Evolutionary conservation across 2,329 filamentous ascomycete species (phyloP).

Genomic region (Alternaria sp.): DNA sequence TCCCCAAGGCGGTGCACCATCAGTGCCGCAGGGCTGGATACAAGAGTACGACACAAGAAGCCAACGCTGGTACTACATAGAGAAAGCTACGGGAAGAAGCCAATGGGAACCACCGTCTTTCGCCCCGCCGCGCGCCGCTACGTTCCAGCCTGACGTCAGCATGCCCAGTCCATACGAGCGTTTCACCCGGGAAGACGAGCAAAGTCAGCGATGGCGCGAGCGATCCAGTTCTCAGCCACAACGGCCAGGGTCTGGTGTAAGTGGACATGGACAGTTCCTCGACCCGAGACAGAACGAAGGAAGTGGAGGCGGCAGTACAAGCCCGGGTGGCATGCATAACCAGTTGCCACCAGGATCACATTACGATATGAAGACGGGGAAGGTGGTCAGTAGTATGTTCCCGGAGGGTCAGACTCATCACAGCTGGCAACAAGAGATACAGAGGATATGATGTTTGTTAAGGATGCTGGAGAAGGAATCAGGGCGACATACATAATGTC

Average conservation of each 20-base stretch:
- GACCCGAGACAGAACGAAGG: background rate
- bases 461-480: background rate
- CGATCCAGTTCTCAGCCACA: conserved; percentile 11
- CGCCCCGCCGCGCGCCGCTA: conserved; percentile 1
- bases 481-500: background rate
- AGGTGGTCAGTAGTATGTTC: conserved; percentile 21
- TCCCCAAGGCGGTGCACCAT: conserved; percentile 15
- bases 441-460: conserved; percentile 4
- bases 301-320: conserved; percentile 2
- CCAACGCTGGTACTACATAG: conserved; percentile 69
- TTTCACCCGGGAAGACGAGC: background rate
- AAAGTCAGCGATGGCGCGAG: background rate
- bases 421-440: conserved; percentile 9
- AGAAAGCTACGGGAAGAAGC: conserved; percentile 63
- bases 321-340: background rate
- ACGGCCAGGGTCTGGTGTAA: background rate
- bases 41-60: conserved; percentile 66
- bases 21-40: conserved; percentile 59
- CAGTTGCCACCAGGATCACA: conserved; percentile 20
- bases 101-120: conserved; percentile 62
- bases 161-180: conserved; percentile 2
- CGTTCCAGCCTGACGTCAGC: conserved; percentile 1
- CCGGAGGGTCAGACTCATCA: conserved; percentile 13
- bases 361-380: conserved; percentile 21
- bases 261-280: conserved; percentile 3